Evolutionary conservation across 2,329 filamentous ascomycete species (phyloP).

Genomic region (Pleurostoma richardsiae): DNA sequence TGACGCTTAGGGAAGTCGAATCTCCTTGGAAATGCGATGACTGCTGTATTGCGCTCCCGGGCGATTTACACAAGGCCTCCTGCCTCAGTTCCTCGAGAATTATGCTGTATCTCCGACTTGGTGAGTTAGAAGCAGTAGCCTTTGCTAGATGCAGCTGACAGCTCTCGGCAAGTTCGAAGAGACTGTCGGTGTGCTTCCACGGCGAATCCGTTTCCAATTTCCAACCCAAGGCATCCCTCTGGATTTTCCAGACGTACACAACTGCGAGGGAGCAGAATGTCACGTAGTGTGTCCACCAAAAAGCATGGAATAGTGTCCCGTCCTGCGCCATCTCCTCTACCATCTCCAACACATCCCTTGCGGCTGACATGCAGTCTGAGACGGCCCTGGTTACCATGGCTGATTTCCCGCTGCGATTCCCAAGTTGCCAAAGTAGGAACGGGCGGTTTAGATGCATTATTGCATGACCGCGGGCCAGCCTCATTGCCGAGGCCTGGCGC

Average conservation of each 20-base stretch:
- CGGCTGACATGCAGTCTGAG: conserved; percentile 39
- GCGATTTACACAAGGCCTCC: conserved; percentile 19
- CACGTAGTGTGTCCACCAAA: conserved; percentile 50
- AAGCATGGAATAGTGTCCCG: conserved; percentile 35
- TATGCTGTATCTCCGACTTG: conserved; percentile 42
- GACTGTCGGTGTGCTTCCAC: background rate
- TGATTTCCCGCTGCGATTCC: conserved; percentile 12
- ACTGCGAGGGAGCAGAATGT: conserved; percentile 49
- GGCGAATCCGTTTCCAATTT: background rate
- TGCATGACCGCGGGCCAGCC: conserved; percentile 49
- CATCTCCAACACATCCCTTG: conserved; percentile 36
- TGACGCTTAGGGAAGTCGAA: background rate
- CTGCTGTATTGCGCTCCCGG: background rate
- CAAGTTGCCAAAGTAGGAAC: conserved; percentile 36
- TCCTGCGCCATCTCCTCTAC: conserved; percentile 34
- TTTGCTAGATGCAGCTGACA: conserved; percentile 39
- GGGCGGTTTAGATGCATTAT: conserved; percentile 51
- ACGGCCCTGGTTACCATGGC: conserved; percentile 24
- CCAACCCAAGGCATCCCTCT: conserved; percentile 19
- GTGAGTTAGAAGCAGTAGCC: conserved; percentile 31
- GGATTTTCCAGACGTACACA: conserved; percentile 49
- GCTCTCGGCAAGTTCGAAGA: conserved; percentile 28
- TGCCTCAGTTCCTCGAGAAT: conserved; percentile 46
- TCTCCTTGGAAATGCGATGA: too few relatives aligned
- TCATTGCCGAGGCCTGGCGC: conserved; percentile 46